Evolutionary conservation across 805 yeast genomes (phyloP).

Genomic region (Yarrowia sp.): DNA sequence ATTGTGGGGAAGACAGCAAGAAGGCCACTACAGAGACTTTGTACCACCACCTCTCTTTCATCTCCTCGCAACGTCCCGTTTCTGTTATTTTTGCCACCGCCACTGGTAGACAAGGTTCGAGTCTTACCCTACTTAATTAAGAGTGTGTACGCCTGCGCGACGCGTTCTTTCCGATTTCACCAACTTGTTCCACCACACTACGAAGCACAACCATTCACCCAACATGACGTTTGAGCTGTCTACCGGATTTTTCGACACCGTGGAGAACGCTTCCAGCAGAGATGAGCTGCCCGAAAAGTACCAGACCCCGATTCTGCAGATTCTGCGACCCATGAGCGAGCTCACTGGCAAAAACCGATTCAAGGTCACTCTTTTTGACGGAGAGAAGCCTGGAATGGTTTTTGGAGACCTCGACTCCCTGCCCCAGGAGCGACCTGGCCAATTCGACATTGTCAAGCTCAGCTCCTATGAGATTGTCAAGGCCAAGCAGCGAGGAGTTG

Average conservation of each 20-base stretch:
- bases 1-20: too few species aligned
- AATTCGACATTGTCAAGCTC: constrained; percentile 24
- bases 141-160: constrained; percentile 33
- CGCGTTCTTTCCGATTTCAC: constrained; percentile 26
- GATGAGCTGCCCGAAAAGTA: constrained; percentile 5
- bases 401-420: constrained; percentile 33
- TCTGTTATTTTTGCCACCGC: constrained; percentile 6
- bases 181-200: neutral
- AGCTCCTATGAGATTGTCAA: constrained; percentile 16
- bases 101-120: constrained; percentile 1
- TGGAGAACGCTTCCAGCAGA: constrained; percentile 5
- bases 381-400: constrained; percentile 14
- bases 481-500: constrained; percentile 24
- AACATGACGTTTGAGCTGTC: constrained; percentile 14
- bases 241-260: constrained; percentile 33
- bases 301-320: constrained; percentile 10
- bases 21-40: too few species aligned
- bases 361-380: constrained; percentile 33
- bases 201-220: neutral
- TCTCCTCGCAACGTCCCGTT: too few species aligned
- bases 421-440: constrained; percentile 14
- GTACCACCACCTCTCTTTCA: too few species aligned
- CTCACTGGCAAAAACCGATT: constrained; percentile 20
- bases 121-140: constrained; percentile 15
- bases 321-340: constrained; percentile 22